A percentile compares a stretch with the other conserved stretches of the same genome.
Conservation (phyloP, 2,329 filamentous ascomycete genomes). For the Dothistroma pini region DNA sequence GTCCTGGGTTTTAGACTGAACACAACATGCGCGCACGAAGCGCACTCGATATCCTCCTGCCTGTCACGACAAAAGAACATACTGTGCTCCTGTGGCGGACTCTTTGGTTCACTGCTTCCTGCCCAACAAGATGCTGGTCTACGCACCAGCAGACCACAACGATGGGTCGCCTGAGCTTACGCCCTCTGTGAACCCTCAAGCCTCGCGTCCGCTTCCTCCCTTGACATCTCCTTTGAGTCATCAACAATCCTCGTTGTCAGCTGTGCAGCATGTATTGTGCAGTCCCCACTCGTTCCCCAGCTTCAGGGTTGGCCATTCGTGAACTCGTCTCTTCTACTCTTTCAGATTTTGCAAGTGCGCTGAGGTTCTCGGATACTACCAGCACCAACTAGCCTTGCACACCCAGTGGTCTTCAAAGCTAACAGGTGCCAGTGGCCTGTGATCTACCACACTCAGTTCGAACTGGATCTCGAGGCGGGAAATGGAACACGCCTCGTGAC, state of each 20-base stretch:
- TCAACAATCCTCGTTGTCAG: not conserved
- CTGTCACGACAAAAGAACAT: too few species aligned
- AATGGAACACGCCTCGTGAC: slow-evolving; percentile 41
- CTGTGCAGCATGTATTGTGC: not conserved
- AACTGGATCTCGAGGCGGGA: slow-evolving; percentile 48
- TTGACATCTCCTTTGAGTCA: not conserved
- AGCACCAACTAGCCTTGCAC: not conserved
- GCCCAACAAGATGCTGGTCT: not conserved
- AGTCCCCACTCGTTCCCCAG: not conserved
- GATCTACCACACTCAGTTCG: not conserved
- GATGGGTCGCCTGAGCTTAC: not conserved
- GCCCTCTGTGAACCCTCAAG: not conserved
- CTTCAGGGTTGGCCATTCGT: not conserved
- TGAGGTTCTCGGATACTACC: not conserved
- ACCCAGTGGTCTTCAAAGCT: not conserved
- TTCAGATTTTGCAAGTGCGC: not conserved
- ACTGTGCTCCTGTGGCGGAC: not conserved
- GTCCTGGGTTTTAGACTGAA: too few species aligned
- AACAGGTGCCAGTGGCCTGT: not conserved
- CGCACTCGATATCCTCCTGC: too few species aligned
- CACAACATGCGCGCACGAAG: too few species aligned
- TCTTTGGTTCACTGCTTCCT: not conserved
- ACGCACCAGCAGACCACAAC: not conserved
- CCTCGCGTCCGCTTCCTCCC: not conserved
- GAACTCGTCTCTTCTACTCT: not conserved